Evolutionary conservation across 2,329 filamentous ascomycete genomes (phyloP).

Genomic region (Aureobasidium leucospermi): DNA sequence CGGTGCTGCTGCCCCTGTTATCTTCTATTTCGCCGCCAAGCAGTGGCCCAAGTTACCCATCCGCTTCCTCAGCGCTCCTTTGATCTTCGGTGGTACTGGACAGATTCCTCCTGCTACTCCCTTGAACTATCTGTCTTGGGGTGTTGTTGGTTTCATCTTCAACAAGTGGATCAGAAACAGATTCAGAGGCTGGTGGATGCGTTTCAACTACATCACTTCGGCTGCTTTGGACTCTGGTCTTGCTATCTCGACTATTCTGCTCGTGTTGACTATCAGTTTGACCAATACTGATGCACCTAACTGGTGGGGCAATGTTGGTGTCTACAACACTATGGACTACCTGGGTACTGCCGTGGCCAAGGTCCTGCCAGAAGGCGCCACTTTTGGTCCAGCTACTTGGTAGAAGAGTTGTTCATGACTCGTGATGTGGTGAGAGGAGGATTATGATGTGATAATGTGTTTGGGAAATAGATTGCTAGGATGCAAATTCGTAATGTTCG

Average conservation of each 20-base stretch:
- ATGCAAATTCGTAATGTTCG: too few relatives aligned
- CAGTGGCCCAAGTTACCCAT: conserved; percentile 13
- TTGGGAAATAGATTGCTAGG: too few relatives aligned
- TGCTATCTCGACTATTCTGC: conserved; percentile 72
- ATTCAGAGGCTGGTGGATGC: conserved; percentile 73
- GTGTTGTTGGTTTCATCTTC: conserved; percentile 75
- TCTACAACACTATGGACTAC: conserved; percentile 22
- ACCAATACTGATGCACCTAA: conserved; percentile 65
- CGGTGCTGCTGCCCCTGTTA: conserved; percentile 66
- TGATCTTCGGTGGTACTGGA: conserved; percentile 72
- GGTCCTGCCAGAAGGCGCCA: conserved; percentile 1
- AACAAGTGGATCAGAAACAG: conserved; percentile 67
- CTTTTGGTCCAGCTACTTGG: conserved; percentile 11
- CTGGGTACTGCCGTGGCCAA: conserved; percentile 21
- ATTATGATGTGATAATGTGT: too few relatives aligned
- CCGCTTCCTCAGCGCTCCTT: conserved; percentile 40
- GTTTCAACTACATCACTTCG: conserved; percentile 84
- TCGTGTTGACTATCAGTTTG: conserved; percentile 83
- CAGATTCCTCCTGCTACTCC: conserved; percentile 81
- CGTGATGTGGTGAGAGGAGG: too few relatives aligned
- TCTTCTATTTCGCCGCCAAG: conserved; percentile 49
- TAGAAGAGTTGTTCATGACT: not conserved
- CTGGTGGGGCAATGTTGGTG: conserved; percentile 83
- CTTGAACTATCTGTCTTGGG: conserved; percentile 83
- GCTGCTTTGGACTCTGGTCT: conserved; percentile 77